Percentiles rank a stretch among this genome's conserved stretches.
Conservation (phyloP, 352 stramenopile genomes). For the Phytophthora podocarpi region DNA sequence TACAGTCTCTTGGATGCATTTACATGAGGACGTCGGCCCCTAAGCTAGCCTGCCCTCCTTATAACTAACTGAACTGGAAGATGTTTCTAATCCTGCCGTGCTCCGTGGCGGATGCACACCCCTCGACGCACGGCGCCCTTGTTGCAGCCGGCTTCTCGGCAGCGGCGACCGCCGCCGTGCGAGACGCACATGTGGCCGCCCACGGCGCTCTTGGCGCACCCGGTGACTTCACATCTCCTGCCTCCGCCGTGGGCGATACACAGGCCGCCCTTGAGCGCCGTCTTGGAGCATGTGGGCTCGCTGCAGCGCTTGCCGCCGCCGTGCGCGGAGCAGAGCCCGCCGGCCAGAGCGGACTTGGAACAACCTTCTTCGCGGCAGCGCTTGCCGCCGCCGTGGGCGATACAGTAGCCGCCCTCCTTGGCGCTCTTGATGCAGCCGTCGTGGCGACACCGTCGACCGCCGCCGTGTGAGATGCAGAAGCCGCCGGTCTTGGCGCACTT, state of each 20-base stretch:
- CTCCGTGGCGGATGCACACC: slow-evolving; percentile 75
- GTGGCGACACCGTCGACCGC: slow-evolving; percentile 55
- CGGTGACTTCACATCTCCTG: slow-evolving; percentile 51
- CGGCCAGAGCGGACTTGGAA: slow-evolving; percentile 67
- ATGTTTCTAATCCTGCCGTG: slow-evolving; percentile 31
- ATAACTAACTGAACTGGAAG: slow-evolving; percentile 17
- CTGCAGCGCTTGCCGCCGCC: slow-evolving; percentile 69
- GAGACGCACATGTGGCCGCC: slow-evolving; percentile 66
- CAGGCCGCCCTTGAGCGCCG: slow-evolving; percentile 62
- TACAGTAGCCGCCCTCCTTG: slow-evolving; percentile 73
- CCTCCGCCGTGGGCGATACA: slow-evolving; percentile 74
- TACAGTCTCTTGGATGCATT: slow-evolving; percentile 22
- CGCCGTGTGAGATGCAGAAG: slow-evolving; percentile 79
- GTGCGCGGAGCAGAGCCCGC: slow-evolving; percentile 71
- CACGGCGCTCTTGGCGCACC: slow-evolving; percentile 65
- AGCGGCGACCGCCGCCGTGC: slow-evolving; percentile 67
- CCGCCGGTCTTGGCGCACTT: slow-evolving; percentile 77
- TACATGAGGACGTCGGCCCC: slow-evolving; percentile 27
- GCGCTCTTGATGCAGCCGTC: slow-evolving; percentile 71
- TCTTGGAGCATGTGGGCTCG: slow-evolving; percentile 57
- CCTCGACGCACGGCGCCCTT: slow-evolving; percentile 76
- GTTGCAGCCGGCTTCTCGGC: slow-evolving; percentile 57
- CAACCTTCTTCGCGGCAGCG: slow-evolving; percentile 56
- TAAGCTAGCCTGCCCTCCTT: slow-evolving; percentile 21
- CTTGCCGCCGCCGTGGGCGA: slow-evolving; percentile 64